Conservation (phyloP, 1,284 basidiomycete species). For the Exsudoporus floridanus region DNA sequence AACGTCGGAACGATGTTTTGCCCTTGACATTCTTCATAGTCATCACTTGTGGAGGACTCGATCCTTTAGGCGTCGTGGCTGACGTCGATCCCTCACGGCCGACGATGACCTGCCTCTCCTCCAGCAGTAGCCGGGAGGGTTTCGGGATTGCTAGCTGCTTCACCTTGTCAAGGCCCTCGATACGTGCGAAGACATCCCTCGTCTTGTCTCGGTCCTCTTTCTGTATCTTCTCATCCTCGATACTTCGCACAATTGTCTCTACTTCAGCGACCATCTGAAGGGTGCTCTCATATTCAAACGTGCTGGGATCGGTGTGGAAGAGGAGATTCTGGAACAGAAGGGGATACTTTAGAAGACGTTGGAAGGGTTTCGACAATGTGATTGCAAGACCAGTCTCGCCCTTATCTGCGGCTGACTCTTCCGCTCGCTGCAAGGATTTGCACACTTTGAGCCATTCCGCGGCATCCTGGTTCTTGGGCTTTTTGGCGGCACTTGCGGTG, state of each 20-base stretch:
- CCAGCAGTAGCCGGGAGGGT: slow-evolving; percentile 81
- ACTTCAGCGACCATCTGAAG: slow-evolving; percentile 96
- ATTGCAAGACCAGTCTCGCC: slow-evolving; percentile 94
- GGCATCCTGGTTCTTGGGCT: slow-evolving; percentile 76
- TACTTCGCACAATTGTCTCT: slow-evolving; percentile 90
- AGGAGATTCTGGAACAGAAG: slow-evolving; percentile 97
- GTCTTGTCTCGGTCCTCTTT: slow-evolving; percentile 95
- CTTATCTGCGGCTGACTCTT: slow-evolving; percentile 77
- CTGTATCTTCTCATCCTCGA: slow-evolving; percentile 96
- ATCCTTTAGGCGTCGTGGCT: slow-evolving; percentile 38
- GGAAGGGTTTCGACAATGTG: slow-evolving; percentile 94
- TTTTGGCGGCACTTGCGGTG: slow-evolving; percentile 60
- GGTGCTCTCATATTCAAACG: slow-evolving; percentile 95
- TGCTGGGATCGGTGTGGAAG: slow-evolving; percentile 94
- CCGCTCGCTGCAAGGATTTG: slow-evolving; percentile 70
- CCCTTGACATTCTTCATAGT: slow-evolving; percentile 62
- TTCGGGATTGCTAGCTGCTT: slow-evolving; percentile 86
- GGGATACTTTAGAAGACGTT: slow-evolving; percentile 94
- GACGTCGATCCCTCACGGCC: slow-evolving; percentile 28
- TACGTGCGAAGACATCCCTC: slow-evolving; percentile 90
- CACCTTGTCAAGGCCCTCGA: slow-evolving; percentile 92
- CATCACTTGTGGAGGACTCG: slow-evolving; percentile 54
- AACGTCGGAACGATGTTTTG: slow-evolving; percentile 79
- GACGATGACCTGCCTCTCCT: slow-evolving; percentile 64
- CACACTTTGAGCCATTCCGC: slow-evolving; percentile 76